Evolutionary conservation across 1,139 yeast species (phyloP).

Genomic region (Blastobotrys capitulatus): DNA sequence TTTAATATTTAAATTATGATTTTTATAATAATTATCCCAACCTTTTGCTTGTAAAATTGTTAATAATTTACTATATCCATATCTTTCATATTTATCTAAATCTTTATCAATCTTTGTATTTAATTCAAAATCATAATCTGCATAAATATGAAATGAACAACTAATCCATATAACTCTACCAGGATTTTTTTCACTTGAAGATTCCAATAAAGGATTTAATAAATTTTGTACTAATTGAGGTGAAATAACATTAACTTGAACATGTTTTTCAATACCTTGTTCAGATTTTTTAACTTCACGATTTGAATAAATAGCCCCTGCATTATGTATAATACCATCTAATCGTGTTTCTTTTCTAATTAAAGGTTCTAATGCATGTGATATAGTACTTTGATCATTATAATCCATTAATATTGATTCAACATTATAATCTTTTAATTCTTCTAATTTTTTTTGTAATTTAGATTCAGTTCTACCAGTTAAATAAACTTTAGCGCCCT

Average conservation of each 20-base stretch:
- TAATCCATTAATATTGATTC: conserved; percentile 35
- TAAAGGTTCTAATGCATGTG: conserved; percentile 37
- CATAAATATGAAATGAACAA: conserved; percentile 16
- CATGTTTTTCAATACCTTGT: conserved; percentile 46
- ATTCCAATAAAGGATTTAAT: conserved; percentile 41
- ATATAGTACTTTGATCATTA: conserved; percentile 41
- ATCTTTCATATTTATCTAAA: conserved; percentile 17
- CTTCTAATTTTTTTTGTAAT: neutral
- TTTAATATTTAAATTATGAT: conserved; percentile 33
- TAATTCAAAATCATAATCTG: conserved; percentile 25
- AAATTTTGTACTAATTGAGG: conserved; percentile 45
- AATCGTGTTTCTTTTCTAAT: conserved; percentile 26
- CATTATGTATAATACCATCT: conserved; percentile 33
- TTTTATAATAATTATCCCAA: conserved; percentile 33
- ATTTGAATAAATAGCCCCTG: conserved; percentile 46
- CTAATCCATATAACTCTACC: conserved; percentile 44
- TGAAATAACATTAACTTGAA: conserved; percentile 49
- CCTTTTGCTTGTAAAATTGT: conserved; percentile 40
- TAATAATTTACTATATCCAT: conserved; percentile 48
- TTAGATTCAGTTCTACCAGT: conserved; percentile 23
- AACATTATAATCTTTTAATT: neutral
- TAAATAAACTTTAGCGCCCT: conserved; percentile 42
- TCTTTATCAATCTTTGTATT: neutral
- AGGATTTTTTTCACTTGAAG: conserved; percentile 29
- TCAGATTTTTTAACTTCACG: conserved; percentile 23